phyloP scores from a whole-genome alignment of 331 rosid species.

The Quercus tomentella region DNA sequence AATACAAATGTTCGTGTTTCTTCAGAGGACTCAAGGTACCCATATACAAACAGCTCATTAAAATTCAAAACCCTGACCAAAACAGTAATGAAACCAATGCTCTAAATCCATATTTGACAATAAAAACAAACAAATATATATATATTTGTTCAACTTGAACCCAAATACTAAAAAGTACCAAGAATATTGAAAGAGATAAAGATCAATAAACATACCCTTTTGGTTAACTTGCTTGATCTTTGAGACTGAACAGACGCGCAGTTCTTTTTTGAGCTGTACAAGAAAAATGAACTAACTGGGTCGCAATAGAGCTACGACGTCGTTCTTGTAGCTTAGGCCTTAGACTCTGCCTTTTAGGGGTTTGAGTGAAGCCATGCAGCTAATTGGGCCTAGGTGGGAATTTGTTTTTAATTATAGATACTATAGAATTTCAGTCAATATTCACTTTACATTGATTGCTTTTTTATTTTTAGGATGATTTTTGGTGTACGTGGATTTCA shows the following conservation, averaged over 20 bases:
- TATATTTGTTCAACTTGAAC: not conserved
- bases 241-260: not conserved
- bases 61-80: not conserved
- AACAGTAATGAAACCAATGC: not conserved
- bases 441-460: rapidly evolving
- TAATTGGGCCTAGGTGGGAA: not conserved
- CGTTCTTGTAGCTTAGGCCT: not conserved
- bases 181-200: not conserved
- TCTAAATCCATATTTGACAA: not conserved
- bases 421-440: rapidly evolving
- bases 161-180: not conserved
- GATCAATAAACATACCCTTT: not conserved
- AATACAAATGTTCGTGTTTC: not conserved
- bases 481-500: rapidly evolving
- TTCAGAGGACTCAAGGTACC: too few species aligned
- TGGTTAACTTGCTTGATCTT: not conserved
- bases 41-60: not conserved
- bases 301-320: not conserved
- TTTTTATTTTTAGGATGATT: too few species aligned
- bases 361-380: not conserved
- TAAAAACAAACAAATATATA: not conserved
- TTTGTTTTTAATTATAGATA: not conserved
- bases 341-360: not conserved
- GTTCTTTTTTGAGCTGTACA: not conserved
- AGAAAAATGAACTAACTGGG: too few species aligned